A percentile compares a stretch with the other conserved stretches of the same genome.
Conservation (phyloP, 169 alveolate species). For the Plasmodium inui region DNA sequence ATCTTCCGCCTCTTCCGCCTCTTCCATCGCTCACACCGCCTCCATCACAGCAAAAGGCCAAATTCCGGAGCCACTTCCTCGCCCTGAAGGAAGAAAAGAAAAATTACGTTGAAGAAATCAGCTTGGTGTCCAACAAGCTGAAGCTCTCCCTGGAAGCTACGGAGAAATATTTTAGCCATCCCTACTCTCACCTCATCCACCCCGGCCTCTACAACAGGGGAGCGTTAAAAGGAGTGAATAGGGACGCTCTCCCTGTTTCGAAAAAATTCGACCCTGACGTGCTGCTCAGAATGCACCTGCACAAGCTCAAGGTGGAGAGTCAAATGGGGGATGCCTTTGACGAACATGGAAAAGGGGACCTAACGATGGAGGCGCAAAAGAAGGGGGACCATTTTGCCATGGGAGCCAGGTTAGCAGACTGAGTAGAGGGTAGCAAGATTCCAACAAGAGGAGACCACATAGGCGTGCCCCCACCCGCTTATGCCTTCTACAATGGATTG, state of each 20-base stretch:
- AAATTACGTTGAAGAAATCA: constrained; percentile 24
- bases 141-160: constrained; percentile 20
- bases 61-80: constrained; percentile 5
- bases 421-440: background rate
- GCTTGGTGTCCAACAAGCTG: constrained; percentile 18
- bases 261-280: background rate
- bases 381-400: background rate
- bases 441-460: background rate
- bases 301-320: constrained; percentile 11
- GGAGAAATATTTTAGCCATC: constrained; percentile 10
- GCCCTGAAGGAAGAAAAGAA: constrained; percentile 41
- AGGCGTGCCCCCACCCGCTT: background rate
- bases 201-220: background rate
- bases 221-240: background rate
- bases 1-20: background rate
- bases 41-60: constrained; percentile 27
- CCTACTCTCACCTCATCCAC: constrained; percentile 33
- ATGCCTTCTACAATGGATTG: background rate
- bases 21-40: background rate
- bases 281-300: constrained; percentile 20
- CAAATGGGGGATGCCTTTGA: background rate
- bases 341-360: background rate
- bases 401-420: background rate
- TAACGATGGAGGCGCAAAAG: background rate
- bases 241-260: background rate